These are phyloP conservation scores for Jaapia argillacea DNA, from an alignment of 768 basidiomycete genomes.

Conservation along the genomic window DNA sequence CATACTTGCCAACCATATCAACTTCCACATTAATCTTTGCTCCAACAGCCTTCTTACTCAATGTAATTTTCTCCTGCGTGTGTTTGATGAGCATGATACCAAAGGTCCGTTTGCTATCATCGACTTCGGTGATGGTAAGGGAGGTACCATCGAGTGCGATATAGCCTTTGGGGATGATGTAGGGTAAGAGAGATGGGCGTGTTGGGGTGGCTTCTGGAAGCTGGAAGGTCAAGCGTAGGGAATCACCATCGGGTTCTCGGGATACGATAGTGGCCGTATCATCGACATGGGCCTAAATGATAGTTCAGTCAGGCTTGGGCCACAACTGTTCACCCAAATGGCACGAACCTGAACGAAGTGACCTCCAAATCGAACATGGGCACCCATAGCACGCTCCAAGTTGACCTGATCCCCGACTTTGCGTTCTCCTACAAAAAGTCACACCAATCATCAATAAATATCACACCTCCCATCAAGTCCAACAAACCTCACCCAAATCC, in stretches of 20 bases:
- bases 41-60: slow-evolving; percentile 66
- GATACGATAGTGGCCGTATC: slow-evolving; percentile 69
- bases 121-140: slow-evolving; percentile 78
- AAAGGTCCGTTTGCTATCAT: slow-evolving; percentile 53
- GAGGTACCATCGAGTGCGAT: slow-evolving; percentile 92
- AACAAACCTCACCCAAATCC: slow-evolving; percentile 59
- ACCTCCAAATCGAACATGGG: slow-evolving; percentile 87
- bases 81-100: slow-evolving; percentile 94
- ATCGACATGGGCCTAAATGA: slow-evolving; percentile 85
- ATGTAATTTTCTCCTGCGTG: slow-evolving; percentile 81
- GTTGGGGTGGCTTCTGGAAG: slow-evolving; percentile 48
- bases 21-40: slow-evolving; percentile 90
- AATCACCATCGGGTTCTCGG: slow-evolving; percentile 71
- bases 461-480: not conserved
- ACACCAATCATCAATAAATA: slow-evolving; percentile 3
- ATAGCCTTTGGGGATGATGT: slow-evolving; percentile 91
- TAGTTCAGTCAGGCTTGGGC: not conserved
- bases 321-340: not conserved
- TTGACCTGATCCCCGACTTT: slow-evolving; percentile 77
- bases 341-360: slow-evolving; percentile 87
- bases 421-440: slow-evolving; percentile 49
- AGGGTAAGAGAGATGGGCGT: slow-evolving; percentile 60
- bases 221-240: slow-evolving; percentile 75
- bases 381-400: slow-evolving; percentile 90
- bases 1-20: slow-evolving; percentile 91